Conservation (phyloP, 2,329 filamentous ascomycete species). For the Claviceps citrina region DNA sequence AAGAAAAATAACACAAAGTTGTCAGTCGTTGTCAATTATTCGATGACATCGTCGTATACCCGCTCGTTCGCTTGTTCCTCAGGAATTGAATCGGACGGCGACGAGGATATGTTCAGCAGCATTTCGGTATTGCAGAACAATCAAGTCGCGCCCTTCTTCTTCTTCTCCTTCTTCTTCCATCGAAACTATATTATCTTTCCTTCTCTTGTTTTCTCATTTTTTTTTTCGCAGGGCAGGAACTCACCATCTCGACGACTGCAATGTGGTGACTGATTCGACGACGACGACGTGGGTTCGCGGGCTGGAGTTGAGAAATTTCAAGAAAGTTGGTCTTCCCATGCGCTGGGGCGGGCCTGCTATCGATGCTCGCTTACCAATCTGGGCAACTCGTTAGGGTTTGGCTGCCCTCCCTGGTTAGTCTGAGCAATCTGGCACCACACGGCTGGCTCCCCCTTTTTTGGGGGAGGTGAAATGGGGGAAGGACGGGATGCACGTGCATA, state of each 20-base stretch:
- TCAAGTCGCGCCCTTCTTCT: background rate
- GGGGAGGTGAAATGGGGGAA: background rate
- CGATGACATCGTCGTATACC: background rate
- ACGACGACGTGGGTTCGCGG: conserved; percentile 35
- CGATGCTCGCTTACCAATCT: conserved; percentile 31
- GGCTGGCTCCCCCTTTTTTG: conserved; percentile 1
- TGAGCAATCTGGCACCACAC: background rate
- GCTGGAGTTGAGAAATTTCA: conserved; percentile 32
- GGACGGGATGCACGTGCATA: background rate
- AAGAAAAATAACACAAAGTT: conserved; percentile 4
- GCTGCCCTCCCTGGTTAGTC: conserved; percentile 19
- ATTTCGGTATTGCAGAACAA: background rate
- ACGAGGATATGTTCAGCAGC: background rate
- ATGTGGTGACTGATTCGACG: conserved; percentile 39
- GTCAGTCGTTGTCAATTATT: conserved; percentile 11
- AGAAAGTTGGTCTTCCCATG: conserved; percentile 30
- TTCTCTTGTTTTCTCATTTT: background rate
- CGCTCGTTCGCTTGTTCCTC: background rate
- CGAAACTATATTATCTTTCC: background rate
- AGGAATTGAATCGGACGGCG: background rate
- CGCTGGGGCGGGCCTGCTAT: conserved; percentile 16
- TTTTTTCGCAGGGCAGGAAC: conserved; percentile 15
- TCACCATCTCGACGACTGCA: conserved; percentile 43
- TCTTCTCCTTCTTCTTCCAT: background rate
- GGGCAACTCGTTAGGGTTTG: conserved; percentile 25